phyloP scores from a whole-genome alignment of 1,284 basidiomycete species.

The Rhodotorula sp. region DNA sequence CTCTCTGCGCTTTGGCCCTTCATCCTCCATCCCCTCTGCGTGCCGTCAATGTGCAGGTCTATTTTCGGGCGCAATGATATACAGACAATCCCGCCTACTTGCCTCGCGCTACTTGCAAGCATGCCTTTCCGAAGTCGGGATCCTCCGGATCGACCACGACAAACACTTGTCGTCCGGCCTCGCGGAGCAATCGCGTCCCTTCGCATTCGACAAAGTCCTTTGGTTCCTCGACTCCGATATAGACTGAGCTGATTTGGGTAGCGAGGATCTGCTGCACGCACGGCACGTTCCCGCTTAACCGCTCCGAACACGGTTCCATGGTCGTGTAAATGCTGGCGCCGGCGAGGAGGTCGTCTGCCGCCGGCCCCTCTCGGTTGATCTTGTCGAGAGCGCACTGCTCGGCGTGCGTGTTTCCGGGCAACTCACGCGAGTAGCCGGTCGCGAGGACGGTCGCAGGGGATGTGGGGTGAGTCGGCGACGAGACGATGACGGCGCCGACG shows the following conservation, averaged over 20 bases:
- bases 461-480: slow-evolving; percentile 46
- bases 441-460: slow-evolving; percentile 57
- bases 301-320: slow-evolving; percentile 91
- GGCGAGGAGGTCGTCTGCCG: slow-evolving; percentile 52
- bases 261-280: slow-evolving; percentile 83
- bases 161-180: slow-evolving; percentile 72
- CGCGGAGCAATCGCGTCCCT: slow-evolving; percentile 71
- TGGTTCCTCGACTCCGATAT: slow-evolving; percentile 89
- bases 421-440: slow-evolving; percentile 86
- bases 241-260: slow-evolving; percentile 70
- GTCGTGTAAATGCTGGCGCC: slow-evolving; percentile 84
- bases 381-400: slow-evolving; percentile 92
- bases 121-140: slow-evolving; percentile 64
- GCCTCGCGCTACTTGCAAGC: slow-evolving; percentile 55
- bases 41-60: not conserved
- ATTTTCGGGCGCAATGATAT: not conserved
- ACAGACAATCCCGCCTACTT: not conserved
- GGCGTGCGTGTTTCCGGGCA: slow-evolving; percentile 94
- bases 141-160: slow-evolving; percentile 56
- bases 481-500: slow-evolving; percentile 80
- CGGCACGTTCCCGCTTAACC: slow-evolving; percentile 81
- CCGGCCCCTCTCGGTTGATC: slow-evolving; percentile 40
- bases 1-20: not conserved
- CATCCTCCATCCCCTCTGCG: not conserved
- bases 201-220: slow-evolving; percentile 93